phyloP scores from a whole-genome alignment of 352 stramenopile species.

The Phytophthora podocarpi region DNA sequence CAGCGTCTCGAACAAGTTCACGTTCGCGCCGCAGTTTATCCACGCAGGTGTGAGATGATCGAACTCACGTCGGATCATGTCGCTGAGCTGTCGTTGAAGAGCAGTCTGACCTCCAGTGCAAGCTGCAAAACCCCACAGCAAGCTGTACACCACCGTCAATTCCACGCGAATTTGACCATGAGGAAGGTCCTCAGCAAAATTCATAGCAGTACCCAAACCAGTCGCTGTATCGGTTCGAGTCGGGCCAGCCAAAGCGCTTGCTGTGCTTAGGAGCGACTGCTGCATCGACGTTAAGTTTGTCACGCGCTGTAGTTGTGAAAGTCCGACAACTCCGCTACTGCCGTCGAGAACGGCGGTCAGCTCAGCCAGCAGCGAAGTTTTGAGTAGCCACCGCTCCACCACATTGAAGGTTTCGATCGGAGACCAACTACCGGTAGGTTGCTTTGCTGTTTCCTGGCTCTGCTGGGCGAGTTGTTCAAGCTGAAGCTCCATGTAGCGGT shows the following conservation, averaged over 20 bases:
- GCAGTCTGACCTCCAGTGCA: conserved; percentile 19
- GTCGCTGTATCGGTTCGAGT: no score
- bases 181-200: conserved; percentile 1
- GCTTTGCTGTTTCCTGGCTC: not conserved
- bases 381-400: conserved; percentile 21
- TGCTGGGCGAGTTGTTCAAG: not conserved
- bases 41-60: conserved; percentile 35
- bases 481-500: conserved; percentile 24
- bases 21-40: conserved; percentile 14
- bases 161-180: conserved; percentile 39
- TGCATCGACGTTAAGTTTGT: conserved; percentile 51
- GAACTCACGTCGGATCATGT: conserved; percentile 36
- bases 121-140: conserved; percentile 58
- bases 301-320: conserved; percentile 50
- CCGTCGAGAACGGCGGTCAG: conserved; percentile 14
- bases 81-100: conserved; percentile 39
- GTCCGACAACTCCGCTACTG: not conserved
- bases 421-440: no score
- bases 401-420: conserved; percentile 13
- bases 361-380: conserved; percentile 14
- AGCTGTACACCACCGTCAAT: conserved; percentile 55
- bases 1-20: conserved; percentile 51
- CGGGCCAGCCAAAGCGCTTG: conserved; percentile 1
- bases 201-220: no score
- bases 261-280: conserved; percentile 45